These are phyloP conservation scores for Cryptococcus floricola DNA, from an alignment of 1,284 basidiomycete genomes.

Conservation along the genomic window DNA sequence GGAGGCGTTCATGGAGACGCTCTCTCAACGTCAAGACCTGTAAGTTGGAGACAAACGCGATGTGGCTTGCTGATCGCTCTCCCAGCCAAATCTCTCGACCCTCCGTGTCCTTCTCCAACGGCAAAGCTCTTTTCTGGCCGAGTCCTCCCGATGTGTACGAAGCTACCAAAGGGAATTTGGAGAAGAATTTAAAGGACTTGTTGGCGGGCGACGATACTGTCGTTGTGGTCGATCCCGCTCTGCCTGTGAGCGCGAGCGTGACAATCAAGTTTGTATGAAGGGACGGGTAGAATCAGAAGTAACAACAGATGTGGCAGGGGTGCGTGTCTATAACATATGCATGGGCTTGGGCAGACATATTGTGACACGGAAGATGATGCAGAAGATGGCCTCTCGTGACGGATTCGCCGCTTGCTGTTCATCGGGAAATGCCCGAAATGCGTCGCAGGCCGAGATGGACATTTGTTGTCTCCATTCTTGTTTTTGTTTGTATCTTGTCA, in stretches of 20 bases:
- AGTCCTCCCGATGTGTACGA: slow-evolving; percentile 84
- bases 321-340: neutral
- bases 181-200: slow-evolving; percentile 77
- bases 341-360: neutral
- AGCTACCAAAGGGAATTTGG: slow-evolving; percentile 81
- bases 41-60: slow-evolving; percentile 50
- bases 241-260: slow-evolving; percentile 82
- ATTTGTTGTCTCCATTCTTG: no score
- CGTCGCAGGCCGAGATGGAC: no score
- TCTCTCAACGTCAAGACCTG: slow-evolving; percentile 82
- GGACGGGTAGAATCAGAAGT: neutral
- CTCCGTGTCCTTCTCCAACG: slow-evolving; percentile 63
- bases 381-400: neutral
- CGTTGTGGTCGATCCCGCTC: slow-evolving; percentile 76
- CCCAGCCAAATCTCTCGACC: slow-evolving; percentile 88
- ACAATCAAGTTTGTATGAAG: slow-evolving; percentile 52
- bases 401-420: neutral
- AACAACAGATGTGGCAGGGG: neutral
- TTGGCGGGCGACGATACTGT: slow-evolving; percentile 71
- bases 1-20: slow-evolving; percentile 76
- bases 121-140: slow-evolving; percentile 80
- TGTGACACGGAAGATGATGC: no score
- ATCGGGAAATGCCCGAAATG: no score
- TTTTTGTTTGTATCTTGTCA: no score
- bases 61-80: neutral